Evolutionary conservation across 2,329 filamentous ascomycete genomes (phyloP).

Genomic region (Cryphonectria carpinicola): DNA sequence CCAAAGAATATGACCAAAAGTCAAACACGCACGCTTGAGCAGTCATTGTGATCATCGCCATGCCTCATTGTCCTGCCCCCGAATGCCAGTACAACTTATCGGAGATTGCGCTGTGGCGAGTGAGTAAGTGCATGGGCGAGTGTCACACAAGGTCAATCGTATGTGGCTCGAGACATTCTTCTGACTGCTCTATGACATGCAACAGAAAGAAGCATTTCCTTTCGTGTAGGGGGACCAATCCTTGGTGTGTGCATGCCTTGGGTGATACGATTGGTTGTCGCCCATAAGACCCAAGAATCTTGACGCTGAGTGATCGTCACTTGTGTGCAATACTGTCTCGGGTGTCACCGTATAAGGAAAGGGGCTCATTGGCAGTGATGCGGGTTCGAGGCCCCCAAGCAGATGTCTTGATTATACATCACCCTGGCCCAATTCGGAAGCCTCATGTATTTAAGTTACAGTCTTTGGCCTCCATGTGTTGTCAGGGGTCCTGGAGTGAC

Average conservation of each 20-base stretch:
- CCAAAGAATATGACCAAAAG: background rate
- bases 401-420: too few relatives aligned
- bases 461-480: background rate
- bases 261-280: slow-evolving; percentile 13
- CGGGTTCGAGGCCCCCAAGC: background rate
- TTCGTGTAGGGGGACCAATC: background rate
- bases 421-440: background rate
- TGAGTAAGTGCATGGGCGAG: background rate
- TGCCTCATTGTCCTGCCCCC: background rate
- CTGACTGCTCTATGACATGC: background rate
- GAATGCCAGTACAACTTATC: background rate
- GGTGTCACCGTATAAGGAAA: slow-evolving; percentile 9
- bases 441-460: background rate
- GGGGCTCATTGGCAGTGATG: background rate
- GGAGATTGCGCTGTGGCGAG: background rate
- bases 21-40: background rate
- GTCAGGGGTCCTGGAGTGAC: background rate
- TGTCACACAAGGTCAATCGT: background rate
- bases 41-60: background rate
- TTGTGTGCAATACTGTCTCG: slow-evolving; percentile 9
- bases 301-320: background rate
- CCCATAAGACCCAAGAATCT: background rate
- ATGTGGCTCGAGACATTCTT: background rate
- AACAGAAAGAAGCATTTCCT: background rate
- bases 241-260: slow-evolving; percentile 17